These are phyloP conservation scores for Yamadazyma takamatsuzukensis DNA, from an alignment of 805 yeast species.

Conservation along the genomic window DNA sequence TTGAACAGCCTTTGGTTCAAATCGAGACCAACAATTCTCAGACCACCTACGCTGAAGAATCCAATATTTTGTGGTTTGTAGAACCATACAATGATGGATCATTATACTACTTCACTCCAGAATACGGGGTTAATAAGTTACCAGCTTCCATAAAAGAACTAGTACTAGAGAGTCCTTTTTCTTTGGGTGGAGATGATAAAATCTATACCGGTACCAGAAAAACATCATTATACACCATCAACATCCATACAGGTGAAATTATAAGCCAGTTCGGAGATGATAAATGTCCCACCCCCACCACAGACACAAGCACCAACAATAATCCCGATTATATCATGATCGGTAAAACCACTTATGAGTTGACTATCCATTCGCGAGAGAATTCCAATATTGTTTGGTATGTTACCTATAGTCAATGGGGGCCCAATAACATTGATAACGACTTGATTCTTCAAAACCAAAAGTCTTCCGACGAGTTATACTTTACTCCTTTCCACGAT, in stretches of 20 bases:
- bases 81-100: conserved; percentile 88
- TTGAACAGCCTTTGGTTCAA: conserved; percentile 59
- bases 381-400: conserved; percentile 66
- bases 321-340: conserved; percentile 43
- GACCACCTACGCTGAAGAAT: conserved; percentile 5
- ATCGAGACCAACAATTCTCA: conserved; percentile 24
- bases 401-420: conserved; percentile 85
- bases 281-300: conserved; percentile 32
- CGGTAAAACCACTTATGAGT: conserved; percentile 70
- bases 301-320: conserved; percentile 12
- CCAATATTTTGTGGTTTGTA: conserved; percentile 69
- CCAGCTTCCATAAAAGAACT: conserved; percentile 78
- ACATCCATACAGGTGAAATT: conserved; percentile 71
- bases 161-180: conserved; percentile 81
- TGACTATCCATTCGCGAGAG: conserved; percentile 71
- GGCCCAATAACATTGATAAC: conserved; percentile 79
- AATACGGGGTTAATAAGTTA: conserved; percentile 70
- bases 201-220: conserved; percentile 82
- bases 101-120: conserved; percentile 73
- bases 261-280: conserved; percentile 60
- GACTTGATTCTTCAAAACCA: conserved; percentile 43
- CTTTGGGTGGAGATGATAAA: conserved; percentile 69
- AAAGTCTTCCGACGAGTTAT: conserved; percentile 65
- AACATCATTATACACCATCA: conserved; percentile 71
- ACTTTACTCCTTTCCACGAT: conserved; percentile 82